Evolutionary conservation across 768 basidiomycete species (phyloP), one percentile per base, ranked within the genome.

Genomic region (Pluteus cervinus): DNA sequence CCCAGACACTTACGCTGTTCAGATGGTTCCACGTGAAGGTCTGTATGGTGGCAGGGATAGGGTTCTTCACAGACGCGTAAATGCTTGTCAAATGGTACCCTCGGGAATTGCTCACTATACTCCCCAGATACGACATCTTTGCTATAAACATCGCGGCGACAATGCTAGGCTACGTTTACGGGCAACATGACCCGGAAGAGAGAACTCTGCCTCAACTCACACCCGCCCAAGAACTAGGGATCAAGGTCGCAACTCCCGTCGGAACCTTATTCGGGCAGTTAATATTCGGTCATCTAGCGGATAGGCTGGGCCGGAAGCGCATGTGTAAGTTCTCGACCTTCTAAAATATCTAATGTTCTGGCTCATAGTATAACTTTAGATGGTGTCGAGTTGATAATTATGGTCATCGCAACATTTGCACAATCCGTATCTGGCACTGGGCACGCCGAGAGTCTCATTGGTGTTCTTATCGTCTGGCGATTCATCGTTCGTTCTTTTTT

Each of bases 51-150:
- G 14, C 75, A 2, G 76, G 80, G 45, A 71, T 71, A 8, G 80
- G 81, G 10, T 81, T 81, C 63, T 81, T 81, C 59, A 79, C 80
- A 33, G 79, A 75, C 49, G 64, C 68, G n/a, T n/a, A n/a, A n/a
- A n/a, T n/a, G n/a, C n/a, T n/a, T n/a, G n/a, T n/a, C n/a, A n/a
- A n/a, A n/a, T 61, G 63, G 32, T 40, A 57, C 33, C 1, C 3
- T 15, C 20, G 14, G 17, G 11, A 10, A 7, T 22, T n/a, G n/a
- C n/a, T n/a, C n/a, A n/a, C n/a, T n/a, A n/a, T n/a, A 9, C 21
- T 9, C 20, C 7, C 20, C 15, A 59, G 58, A 30, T 75, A 75
- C 48, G 77, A 79, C 40, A 70, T 80, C 43, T 82, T 81, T 49
- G 73, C 76, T 12, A 81, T 82, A 61, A 75, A 68, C 55, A 74